phyloP scores from a whole-genome alignment of 202 grass and related monocot genomes.

The Carex arenaria region DNA sequence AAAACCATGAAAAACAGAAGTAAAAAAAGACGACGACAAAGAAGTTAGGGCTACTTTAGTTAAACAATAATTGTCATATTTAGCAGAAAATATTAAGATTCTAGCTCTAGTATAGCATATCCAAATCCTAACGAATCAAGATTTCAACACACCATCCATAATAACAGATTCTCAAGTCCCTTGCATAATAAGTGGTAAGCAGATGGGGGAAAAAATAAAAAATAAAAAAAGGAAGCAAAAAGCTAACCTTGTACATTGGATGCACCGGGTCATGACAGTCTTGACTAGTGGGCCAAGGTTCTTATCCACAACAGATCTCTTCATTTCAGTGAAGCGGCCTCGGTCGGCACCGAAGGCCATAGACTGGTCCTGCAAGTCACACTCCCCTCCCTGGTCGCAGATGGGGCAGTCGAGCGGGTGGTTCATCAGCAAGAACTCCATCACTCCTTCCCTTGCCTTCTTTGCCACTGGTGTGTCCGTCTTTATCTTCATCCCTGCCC shows the following conservation, averaged over 20 bases:
- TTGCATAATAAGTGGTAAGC: background rate
- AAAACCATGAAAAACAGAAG: background rate
- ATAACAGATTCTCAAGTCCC: background rate
- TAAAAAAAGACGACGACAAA: background rate
- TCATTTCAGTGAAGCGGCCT: constrained; percentile 94
- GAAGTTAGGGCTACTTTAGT: background rate
- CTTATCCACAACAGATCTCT: constrained; percentile 97
- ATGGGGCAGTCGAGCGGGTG: constrained; percentile 96
- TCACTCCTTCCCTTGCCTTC: constrained; percentile 98
- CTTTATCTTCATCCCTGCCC: constrained; percentile 98
- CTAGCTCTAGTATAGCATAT: background rate
- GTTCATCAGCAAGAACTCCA: constrained; percentile 98
- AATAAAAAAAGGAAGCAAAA: background rate
- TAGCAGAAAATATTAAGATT: background rate
- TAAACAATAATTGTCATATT: background rate
- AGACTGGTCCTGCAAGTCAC: constrained; percentile 94
- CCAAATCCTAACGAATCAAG: background rate
- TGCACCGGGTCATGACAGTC: constrained; percentile 99
- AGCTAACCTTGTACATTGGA: constrained; percentile 91
- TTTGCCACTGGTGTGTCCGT: constrained; percentile 86
- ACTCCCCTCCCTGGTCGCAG: constrained; percentile 96
- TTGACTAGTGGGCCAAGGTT: constrained; percentile 95
- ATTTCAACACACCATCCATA: background rate
- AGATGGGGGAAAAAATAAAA: background rate
- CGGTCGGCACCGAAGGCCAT: constrained; percentile 97